Conservation (phyloP, 78 protist species). For the Dictyostelium purpureum region DNA sequence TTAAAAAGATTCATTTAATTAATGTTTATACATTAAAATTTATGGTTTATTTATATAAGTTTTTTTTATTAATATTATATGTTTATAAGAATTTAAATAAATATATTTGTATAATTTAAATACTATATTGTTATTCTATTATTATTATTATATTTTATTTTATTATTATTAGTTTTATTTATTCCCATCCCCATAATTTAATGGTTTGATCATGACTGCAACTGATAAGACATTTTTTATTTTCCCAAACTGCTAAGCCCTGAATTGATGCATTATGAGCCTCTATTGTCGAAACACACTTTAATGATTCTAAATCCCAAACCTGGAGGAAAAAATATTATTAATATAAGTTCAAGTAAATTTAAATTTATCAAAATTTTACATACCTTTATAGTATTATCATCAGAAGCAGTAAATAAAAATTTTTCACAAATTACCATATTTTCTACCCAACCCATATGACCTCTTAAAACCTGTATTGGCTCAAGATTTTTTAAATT, state of each 20-base stretch:
- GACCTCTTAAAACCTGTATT: slow-evolving; percentile 44
- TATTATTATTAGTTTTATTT: too few species aligned
- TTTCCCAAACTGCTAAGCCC: slow-evolving; percentile 55
- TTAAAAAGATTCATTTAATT: too few species aligned
- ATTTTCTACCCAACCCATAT: slow-evolving; percentile 66
- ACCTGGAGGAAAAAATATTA: background rate
- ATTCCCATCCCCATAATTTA: slow-evolving; percentile 46
- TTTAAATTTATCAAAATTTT: background rate
- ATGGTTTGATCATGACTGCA: slow-evolving; percentile 60
- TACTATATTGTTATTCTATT: too few species aligned
- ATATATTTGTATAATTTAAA: too few species aligned
- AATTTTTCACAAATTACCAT: slow-evolving; percentile 44
- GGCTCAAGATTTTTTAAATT: slow-evolving; percentile 53
- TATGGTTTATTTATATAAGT: too few species aligned
- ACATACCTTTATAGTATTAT: slow-evolving; percentile 53
- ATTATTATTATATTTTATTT: too few species aligned
- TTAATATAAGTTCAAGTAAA: background rate
- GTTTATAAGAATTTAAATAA: too few species aligned
- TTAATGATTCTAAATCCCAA: slow-evolving; percentile 76
- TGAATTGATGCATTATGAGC: slow-evolving; percentile 78
- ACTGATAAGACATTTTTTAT: slow-evolving; percentile 32
- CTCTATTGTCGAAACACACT: slow-evolving; percentile 51
- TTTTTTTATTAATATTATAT: too few species aligned
- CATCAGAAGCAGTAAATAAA: slow-evolving; percentile 52
- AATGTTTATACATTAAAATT: too few species aligned